These are phyloP conservation scores for Hypholoma fasciculare DNA, from an alignment of 768 basidiomycete species.

Conservation along the genomic window DNA sequence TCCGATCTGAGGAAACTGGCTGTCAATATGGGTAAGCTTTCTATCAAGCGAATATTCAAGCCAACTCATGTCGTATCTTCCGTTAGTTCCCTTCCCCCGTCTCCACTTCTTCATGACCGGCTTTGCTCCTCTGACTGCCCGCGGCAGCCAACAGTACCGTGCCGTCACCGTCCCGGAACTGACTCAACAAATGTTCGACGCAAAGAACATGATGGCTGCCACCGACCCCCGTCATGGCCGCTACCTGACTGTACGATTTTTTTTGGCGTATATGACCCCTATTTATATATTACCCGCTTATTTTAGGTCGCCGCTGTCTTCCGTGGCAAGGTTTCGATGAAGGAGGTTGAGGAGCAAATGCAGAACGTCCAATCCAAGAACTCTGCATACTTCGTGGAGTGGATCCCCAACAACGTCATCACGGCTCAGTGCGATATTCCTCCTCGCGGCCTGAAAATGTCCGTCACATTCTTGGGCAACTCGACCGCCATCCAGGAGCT, in stretches of 20 bases:
- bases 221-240: constrained; percentile 96
- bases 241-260: constrained; percentile 80
- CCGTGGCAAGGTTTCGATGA: constrained; percentile 99
- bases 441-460: constrained; percentile 94
- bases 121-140: constrained; percentile 91
- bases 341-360: constrained; percentile 99
- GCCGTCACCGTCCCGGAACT: constrained; percentile 97
- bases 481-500: constrained; percentile 96
- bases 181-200: constrained; percentile 99
- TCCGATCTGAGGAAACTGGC: constrained; percentile 97
- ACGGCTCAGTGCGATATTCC: constrained; percentile 98
- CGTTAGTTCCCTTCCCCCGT: constrained; percentile 92
- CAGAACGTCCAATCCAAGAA: constrained; percentile 97
- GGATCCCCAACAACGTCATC: constrained; percentile 99
- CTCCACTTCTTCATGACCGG: constrained; percentile 99
- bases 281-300: not conserved
- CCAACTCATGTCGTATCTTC: not conserved
- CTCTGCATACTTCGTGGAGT: constrained; percentile 97
- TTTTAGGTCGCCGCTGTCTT: constrained; percentile 86
- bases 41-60: not conserved
- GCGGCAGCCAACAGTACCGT: constrained; percentile 93
- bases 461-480: constrained; percentile 97
- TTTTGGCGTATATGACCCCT: not conserved
- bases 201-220: constrained; percentile 99
- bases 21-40: constrained; percentile 93